phyloP scores from a whole-genome alignment of 2,329 filamentous ascomycete species.

The Waltergamsia citrina region DNA sequence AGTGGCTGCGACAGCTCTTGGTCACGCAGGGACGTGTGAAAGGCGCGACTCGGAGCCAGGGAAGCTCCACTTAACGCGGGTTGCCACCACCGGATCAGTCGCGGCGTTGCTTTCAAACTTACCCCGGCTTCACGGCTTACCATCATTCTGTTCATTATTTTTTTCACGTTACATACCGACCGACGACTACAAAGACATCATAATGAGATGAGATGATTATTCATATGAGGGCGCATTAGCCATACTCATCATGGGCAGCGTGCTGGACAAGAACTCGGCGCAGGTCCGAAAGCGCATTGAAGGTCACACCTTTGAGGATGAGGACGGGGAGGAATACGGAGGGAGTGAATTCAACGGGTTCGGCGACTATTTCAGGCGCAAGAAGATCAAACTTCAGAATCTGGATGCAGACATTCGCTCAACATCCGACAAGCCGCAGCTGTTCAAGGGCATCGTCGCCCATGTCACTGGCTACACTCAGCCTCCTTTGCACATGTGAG shows the following conservation, averaged over 20 bases:
- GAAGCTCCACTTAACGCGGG: constrained; percentile 7
- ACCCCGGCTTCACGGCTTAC: not conserved
- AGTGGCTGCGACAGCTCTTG: constrained; percentile 4
- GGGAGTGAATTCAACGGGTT: constrained; percentile 84
- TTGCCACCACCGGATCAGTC: not conserved
- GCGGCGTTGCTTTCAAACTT: constrained; percentile 1
- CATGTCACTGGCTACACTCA: constrained; percentile 96
- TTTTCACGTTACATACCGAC: not conserved
- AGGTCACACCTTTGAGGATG: constrained; percentile 63
- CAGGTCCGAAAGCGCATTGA: constrained; percentile 53
- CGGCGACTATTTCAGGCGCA: constrained; percentile 83
- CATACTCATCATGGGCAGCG: constrained; percentile 48
- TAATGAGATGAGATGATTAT: too few relatives aligned
- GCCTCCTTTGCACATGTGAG: constrained; percentile 71
- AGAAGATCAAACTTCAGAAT: constrained; percentile 96
- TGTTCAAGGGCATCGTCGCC: constrained; percentile 85
- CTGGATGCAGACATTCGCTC: constrained; percentile 75
- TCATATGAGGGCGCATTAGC: too few relatives aligned
- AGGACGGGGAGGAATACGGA: constrained; percentile 86
- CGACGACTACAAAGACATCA: not conserved
- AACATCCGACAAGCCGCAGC: constrained; percentile 60
- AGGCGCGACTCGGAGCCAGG: constrained; percentile 20
- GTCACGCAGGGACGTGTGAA: constrained; percentile 30
- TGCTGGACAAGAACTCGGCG: constrained; percentile 54
- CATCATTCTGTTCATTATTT: not conserved